Base-by-base conservation (phyloP, 225 moss, liverwort and hornwort genomes). In the Rhytidiadelphus loreus region DNA sequence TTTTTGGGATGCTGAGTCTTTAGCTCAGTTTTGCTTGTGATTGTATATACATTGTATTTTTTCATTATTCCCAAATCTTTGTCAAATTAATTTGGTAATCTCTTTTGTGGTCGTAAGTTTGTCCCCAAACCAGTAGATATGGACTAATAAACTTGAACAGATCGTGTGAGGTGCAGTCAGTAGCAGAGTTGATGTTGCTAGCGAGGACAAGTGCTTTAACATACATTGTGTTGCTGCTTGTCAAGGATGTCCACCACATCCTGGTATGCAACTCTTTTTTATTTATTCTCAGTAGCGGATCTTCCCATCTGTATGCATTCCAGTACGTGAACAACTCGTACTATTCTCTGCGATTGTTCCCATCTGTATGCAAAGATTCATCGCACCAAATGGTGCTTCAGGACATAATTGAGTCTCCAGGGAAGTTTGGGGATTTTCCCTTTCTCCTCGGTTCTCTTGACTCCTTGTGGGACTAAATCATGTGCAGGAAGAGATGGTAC, bases 161-260 rank as follows among this genome's bases (percentile, higher is more conserved):
- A 88, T 86, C 83, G 85, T 90, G 86, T 90, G 90, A 89, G 71
- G 70, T 86, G 90, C 91, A 93, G 93, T 77, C 92, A 62, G 88
- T 93, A 81, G 91, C 92, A 57, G 93, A 93, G 85, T 75, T 93
- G 85, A 92, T 93, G 92, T 83, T 93, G 85, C 59, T 92, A 77
- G 92, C 92, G 37, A 92, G 91, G 84, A 92, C 92, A n/a, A 92
- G 93, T 79, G 91, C 93, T 80, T 63, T 93, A 81, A 93, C 92
- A 74, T 92, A 84, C 63, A 90, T 79, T 53, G 52, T 93, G 13
- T 53, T 91, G 53, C 62, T 92, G 62, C 86, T 91, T 59, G 64
- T 92, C 69, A 93, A 93, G 84, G 93, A 92, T 87, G 87, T 88
- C 60, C 86, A 87, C 76, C 89, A 88, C 85, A 81, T 90, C 77